Evolutionary conservation across 2,329 filamentous ascomycete species (phyloP).

Genomic region (Cordyceps militaris): DNA sequence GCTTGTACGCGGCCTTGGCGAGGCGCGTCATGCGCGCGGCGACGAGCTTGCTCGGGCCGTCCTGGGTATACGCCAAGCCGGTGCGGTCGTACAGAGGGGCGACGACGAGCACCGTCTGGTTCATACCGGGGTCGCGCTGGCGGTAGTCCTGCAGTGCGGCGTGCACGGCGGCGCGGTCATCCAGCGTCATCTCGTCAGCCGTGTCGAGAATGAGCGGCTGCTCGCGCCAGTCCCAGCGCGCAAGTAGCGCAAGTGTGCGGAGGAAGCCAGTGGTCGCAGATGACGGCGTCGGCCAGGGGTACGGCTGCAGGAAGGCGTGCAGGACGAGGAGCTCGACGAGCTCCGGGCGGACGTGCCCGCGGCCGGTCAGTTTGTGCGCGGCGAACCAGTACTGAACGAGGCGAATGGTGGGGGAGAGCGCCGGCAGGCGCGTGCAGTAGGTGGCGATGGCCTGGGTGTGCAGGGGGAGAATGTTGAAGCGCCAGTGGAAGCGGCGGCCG

Average conservation of each 20-base stretch:
- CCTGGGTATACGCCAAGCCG: constrained; percentile 72
- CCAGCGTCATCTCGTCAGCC: constrained; percentile 53
- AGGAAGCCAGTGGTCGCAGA: constrained; percentile 75
- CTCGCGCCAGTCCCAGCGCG: constrained; percentile 86
- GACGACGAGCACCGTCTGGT: constrained; percentile 71
- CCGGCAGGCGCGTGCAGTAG: constrained; percentile 70
- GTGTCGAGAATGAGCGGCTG: constrained; percentile 74
- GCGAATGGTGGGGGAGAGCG: constrained; percentile 75
- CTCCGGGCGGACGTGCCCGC: constrained; percentile 73
- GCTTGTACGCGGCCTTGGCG: constrained; percentile 65
- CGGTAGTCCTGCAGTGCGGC: constrained; percentile 78
- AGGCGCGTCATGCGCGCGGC: constrained; percentile 77
- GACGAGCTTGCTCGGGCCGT: constrained; percentile 68
- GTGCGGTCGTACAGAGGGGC: constrained; percentile 72
- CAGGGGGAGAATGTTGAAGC: constrained; percentile 64
- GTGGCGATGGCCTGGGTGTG: constrained; percentile 77
- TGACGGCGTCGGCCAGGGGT: constrained; percentile 72
- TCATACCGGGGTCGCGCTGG: constrained; percentile 82
- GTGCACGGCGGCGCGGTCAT: constrained; percentile 55
- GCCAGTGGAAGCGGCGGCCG: constrained; percentile 63
- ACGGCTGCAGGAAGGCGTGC: constrained; percentile 70
- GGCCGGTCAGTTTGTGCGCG: constrained; percentile 68
- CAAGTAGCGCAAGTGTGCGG: constrained; percentile 69
- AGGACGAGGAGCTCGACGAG: constrained; percentile 77
- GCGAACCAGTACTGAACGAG: constrained; percentile 87